Evolutionary conservation across 2,329 filamentous ascomycete genomes (phyloP), one percentile per base, ranked within the genome.

Genomic region (Trichoderma sp.): DNA sequence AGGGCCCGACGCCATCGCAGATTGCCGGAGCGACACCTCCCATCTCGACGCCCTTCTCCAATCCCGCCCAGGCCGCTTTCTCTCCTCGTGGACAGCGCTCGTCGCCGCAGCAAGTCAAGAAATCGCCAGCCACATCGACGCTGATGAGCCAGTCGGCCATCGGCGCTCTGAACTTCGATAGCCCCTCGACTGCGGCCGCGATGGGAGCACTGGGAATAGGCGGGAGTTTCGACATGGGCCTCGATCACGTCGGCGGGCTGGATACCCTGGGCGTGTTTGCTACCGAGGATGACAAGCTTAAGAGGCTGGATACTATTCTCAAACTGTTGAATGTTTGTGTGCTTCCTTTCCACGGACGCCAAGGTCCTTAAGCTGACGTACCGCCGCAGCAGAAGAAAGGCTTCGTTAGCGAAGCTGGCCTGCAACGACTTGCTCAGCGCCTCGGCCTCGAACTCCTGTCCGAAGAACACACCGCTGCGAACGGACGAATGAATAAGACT

Each of bases 341-440:
- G 24, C 19, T 15, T 19, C 24, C 10, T 3, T 10, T 19, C n/a
- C 1, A 17, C 6, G 17, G 26, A 50, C 39, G n/a, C 0, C 15
- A 50, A 3, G 24, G 10, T 5, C n/a, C 34, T 7, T 17, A 63
- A 30, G 17, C 69, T 68, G 60, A 70, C 54, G 51, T 26, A 1
- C 3, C 26, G 7, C 43, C 24, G 9, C 39, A 78, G 74, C 77
- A 80, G 65, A 79, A 76, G 70, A 85, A 85, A 68, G 89, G 89
- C 4, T 79, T 88, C 47, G 87, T 94, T 44, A 91, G 90, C 69
- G 89, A 91, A 71, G 87, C 90, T 34, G 90, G 90, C 2, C 80
- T 95, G n/a, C 87, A 90, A 74, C 83, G 90, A 62, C 78, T 94
- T 34, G 89, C 87, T 9, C 84, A 85, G 70, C 82, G 86, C 63